Conservation (phyloP, 371 early-diverging fungal genomes). For the Scutellospora calospora region DNA sequence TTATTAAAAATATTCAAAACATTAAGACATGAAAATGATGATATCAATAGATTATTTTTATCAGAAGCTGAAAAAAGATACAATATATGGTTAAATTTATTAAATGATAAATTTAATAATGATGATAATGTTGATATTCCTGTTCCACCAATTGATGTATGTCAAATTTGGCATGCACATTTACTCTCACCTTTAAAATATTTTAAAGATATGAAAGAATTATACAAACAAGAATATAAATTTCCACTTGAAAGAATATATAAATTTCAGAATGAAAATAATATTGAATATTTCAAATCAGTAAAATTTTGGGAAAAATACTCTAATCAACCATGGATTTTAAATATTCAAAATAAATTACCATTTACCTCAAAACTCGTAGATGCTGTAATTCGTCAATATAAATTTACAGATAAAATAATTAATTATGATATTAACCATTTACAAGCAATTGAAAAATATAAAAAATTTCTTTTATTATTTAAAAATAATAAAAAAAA, state of each 20-base stretch:
- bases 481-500: too few relatives aligned
- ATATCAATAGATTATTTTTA: background rate
- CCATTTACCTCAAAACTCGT: too few relatives aligned
- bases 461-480: too few relatives aligned
- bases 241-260: background rate
- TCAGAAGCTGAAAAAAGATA: background rate
- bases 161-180: constrained; percentile 21
- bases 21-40: background rate
- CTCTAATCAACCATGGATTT: constrained; percentile 3
- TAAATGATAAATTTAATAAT: background rate
- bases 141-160: constrained; percentile 24
- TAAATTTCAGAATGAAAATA: background rate
- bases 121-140: background rate
- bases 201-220: background rate
- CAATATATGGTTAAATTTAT: background rate
- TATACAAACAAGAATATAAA: background rate
- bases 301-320: background rate
- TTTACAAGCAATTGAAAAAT: too few relatives aligned
- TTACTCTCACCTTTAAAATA: background rate
- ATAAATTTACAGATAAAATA: too few relatives aligned
- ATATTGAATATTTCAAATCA: background rate
- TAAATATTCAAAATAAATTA: too few relatives aligned
- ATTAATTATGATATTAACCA: too few relatives aligned
- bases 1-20: background rate
- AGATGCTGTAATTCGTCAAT: too few relatives aligned